Conservation (phyloP, 306 rosid genomes). For the Prunus salicina region DNA sequence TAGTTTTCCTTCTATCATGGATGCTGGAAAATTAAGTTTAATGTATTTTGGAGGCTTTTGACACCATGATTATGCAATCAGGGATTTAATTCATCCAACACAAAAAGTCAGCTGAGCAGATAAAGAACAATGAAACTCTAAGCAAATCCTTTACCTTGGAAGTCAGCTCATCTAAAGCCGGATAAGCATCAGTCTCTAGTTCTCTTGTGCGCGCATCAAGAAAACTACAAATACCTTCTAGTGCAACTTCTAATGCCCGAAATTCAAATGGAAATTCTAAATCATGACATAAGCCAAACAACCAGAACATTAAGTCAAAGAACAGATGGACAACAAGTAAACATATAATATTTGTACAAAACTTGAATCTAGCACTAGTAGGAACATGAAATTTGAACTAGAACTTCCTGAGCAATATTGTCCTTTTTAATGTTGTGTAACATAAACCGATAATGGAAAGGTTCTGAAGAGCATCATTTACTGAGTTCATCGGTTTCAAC, state of each 20-base stretch:
- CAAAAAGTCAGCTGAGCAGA: neutral
- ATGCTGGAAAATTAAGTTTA: neutral
- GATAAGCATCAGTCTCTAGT: conserved; percentile 64
- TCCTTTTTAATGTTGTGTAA: neutral
- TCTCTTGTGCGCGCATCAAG: conserved; percentile 70
- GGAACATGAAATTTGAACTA: neutral
- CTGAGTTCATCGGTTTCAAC: conserved; percentile 38
- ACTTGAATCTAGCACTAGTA: neutral
- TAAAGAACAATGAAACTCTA: neutral
- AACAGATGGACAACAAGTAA: neutral
- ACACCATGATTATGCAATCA: neutral
- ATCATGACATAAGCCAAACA: neutral
- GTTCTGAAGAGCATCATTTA: neutral
- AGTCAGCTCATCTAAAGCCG: conserved; percentile 79
- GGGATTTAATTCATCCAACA: neutral
- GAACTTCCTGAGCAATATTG: neutral
- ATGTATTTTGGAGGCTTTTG: neutral
- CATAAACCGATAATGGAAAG: neutral
- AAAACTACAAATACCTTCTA: conserved; percentile 69
- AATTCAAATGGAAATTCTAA: conserved; percentile 84
- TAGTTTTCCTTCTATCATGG: neutral
- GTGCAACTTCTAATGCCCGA: conserved; percentile 64
- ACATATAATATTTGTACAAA: neutral
- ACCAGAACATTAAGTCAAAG: neutral
- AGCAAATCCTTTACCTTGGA: conserved; percentile 47